Conservation (phyloP, 2,329 filamentous ascomycete genomes). For the Fusarium tanahbumbuense region DNA sequence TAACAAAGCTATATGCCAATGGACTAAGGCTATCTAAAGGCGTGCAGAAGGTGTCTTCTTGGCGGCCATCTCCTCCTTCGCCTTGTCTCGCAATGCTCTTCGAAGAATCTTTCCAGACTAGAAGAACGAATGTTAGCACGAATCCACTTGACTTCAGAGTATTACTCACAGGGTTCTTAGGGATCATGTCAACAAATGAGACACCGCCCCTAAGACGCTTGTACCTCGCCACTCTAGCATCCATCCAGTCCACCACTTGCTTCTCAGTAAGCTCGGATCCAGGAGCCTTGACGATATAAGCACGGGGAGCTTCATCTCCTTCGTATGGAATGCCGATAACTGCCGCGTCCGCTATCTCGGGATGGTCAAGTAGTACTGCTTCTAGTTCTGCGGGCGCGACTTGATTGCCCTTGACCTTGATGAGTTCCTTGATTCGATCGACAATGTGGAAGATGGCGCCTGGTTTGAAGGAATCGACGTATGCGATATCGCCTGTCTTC, state of each 20-base stretch:
- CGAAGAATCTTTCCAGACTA: conserved; percentile 32
- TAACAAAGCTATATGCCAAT: background rate
- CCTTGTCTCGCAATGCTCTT: conserved; percentile 20
- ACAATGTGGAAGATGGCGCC: conserved; percentile 69
- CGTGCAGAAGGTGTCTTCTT: background rate
- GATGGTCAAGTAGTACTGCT: conserved; percentile 76
- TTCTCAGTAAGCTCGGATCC: conserved; percentile 57
- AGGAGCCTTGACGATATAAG: conserved; percentile 66
- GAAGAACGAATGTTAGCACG: background rate
- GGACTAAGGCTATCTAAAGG: background rate
- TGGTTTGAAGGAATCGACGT: conserved; percentile 67
- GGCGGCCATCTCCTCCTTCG: conserved; percentile 19
- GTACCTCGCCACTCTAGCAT: conserved; percentile 71
- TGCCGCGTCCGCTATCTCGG: conserved; percentile 76
- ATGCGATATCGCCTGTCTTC: conserved; percentile 79
- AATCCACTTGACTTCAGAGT: rapidly evolving
- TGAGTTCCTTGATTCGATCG: conserved; percentile 75
- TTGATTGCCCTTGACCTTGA: conserved; percentile 76
- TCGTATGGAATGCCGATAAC: conserved; percentile 60
- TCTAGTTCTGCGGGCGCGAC: conserved; percentile 83
- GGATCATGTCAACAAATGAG: conserved; percentile 72
- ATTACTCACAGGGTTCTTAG: conserved; percentile 69
- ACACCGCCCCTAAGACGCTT: conserved; percentile 72
- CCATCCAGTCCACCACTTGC: conserved; percentile 65
- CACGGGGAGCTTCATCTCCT: conserved; percentile 69